Conservation (phyloP, 352 stramenopile species). For the Phytophthora hybrid region DNA sequence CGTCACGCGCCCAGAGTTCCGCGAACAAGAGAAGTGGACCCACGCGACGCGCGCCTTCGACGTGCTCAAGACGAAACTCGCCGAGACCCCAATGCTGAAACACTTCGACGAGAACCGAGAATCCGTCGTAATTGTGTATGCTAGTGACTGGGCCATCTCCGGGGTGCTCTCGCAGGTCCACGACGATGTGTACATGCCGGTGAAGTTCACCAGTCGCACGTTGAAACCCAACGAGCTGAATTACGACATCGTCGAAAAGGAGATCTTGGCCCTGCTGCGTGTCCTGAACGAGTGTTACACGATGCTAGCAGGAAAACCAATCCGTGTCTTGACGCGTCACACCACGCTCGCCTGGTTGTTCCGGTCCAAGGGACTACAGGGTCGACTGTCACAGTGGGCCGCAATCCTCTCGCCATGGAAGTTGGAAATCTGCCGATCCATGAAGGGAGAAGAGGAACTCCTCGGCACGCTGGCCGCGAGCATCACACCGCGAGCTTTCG, state of each 20-base stretch:
- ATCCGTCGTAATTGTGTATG: not conserved
- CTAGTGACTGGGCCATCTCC: constrained; percentile 18
- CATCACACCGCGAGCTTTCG: constrained; percentile 4
- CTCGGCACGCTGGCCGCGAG: constrained; percentile 1
- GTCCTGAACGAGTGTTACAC: not conserved
- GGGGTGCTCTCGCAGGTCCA: constrained; percentile 17
- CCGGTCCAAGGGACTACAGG: not conserved
- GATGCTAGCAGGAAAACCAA: constrained; percentile 4
- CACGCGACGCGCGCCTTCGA: no score
- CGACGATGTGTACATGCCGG: constrained; percentile 5
- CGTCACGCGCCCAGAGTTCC: no score
- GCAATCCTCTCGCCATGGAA: no score
- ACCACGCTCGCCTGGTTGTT: constrained; percentile 1
- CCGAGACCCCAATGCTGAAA: no score
- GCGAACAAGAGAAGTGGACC: no score
- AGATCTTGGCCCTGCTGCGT: no score
- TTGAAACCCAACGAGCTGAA: no score
- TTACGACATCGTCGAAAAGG: no score
- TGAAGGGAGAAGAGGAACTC: constrained; percentile 7
- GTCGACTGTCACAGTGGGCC: no score
- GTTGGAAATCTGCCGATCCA: constrained; percentile 7
- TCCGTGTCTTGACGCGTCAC: constrained; percentile 8
- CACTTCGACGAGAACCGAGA: constrained; percentile 21
- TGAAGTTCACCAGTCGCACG: no score
- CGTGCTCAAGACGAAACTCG: no score